These are phyloP conservation scores for Hylodesmum podocarpum DNA, from an alignment of 306 rosid genomes.

Conservation along the genomic window DNA sequence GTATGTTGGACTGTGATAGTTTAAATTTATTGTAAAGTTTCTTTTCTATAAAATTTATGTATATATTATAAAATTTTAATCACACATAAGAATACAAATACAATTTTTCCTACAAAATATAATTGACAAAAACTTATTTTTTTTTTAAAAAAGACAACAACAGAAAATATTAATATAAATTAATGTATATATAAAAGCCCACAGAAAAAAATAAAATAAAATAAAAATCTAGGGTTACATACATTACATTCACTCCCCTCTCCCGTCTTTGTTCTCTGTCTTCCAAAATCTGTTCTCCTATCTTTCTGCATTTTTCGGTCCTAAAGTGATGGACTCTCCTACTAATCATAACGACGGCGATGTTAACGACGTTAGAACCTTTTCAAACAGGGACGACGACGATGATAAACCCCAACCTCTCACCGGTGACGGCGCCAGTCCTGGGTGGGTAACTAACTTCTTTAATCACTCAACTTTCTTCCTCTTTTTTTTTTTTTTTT, in stretches of 20 bases:
- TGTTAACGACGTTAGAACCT: slow-evolving; percentile 46
- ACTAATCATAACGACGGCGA: slow-evolving; percentile 55
- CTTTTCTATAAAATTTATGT: too few relatives aligned
- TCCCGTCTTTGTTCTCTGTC: background rate
- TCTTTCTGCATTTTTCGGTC: background rate
- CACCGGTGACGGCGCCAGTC: slow-evolving; percentile 92
- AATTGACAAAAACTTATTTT: too few relatives aligned
- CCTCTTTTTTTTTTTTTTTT: background rate
- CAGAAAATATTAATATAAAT: background rate
- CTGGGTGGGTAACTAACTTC: slow-evolving; percentile 56
- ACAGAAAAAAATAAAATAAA: background rate
- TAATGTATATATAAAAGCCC: background rate
- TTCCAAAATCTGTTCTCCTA: background rate
- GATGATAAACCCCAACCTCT: slow-evolving; percentile 66
- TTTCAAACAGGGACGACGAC: slow-evolving; percentile 56
- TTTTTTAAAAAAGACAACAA: too few relatives aligned
- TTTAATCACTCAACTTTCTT: background rate
- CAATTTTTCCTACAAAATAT: too few relatives aligned
- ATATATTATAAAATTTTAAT: too few relatives aligned
- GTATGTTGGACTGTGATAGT: too few relatives aligned
- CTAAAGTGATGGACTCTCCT: slow-evolving; percentile 61
- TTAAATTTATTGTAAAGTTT: too few relatives aligned
- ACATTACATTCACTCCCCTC: background rate
- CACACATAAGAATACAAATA: too few relatives aligned
- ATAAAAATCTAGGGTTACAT: background rate